Evolutionary conservation across 495 filamentous ascomycete species (phyloP), one percentile per base, ranked within the genome.

Genomic region (Daldinia loculata): DNA sequence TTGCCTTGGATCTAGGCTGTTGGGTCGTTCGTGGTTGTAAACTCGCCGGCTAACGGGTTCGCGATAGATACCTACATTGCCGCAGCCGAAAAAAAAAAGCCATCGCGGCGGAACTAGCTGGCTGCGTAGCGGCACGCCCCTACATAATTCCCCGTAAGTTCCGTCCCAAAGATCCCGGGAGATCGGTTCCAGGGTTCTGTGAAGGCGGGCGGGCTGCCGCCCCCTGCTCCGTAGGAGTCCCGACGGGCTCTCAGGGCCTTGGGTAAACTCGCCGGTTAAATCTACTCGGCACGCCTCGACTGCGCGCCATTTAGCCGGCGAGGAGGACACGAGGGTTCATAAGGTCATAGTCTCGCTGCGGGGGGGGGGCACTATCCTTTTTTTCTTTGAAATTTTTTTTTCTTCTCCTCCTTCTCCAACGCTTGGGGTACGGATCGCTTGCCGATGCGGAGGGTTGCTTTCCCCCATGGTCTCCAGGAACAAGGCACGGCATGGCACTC

Each of bases 271-370:
- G 39, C 70, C 65, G 70, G 65, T 24, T 65, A 66, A 72, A 65
- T 56, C n/a, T 1, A 39, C 36, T 27, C 69, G 69, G 64, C 69
- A 72, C 63, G 39, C 55, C 64, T 67, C 48, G 64, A 64, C 63
- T 67, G 64, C 69, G 53, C 60, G 63, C 64, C 69, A 64, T 72
- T 72, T 72, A 72, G 50, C 70, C 70, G 70, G 70, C 51, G 50
- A 41, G 34, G 17, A 53, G 12, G 39, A 27, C 4, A 30, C 52
- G 19, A 62, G 48, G 29, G 36, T 53, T 24, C 29, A 48, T 51
- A 51, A 38, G 43, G 22, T 22, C 43, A 39, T 19, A 14, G 56
- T 22, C 26, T 60, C 27, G 43, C 56, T 8, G 45, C 59, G 64
- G 55, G 60, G 64, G 55, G 60, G 63, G 53, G 24, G 24, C 36